Evolutionary conservation across 2,329 filamentous ascomycete species (phyloP).

Genomic region (Colletotrichum shisoi): DNA sequence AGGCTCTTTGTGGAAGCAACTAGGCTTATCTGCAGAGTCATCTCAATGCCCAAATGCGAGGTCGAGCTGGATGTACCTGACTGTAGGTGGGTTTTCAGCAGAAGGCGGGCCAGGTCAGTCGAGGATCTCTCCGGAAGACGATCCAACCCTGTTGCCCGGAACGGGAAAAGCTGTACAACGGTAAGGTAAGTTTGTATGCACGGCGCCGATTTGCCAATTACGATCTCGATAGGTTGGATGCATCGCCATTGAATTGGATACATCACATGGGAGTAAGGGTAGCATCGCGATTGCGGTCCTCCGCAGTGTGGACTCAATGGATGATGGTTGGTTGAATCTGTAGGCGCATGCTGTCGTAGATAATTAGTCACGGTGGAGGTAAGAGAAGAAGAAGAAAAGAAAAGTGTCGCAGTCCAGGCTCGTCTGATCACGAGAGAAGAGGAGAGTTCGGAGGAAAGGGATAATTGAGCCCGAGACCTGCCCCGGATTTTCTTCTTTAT

Average conservation of each 20-base stretch:
- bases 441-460: conserved; percentile 16
- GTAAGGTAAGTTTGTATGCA: not conserved
- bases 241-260: not conserved
- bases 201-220: not conserved
- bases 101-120: not conserved
- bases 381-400: too few species aligned
- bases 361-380: not conserved
- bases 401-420: not conserved
- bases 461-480: conserved; percentile 26
- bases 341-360: not conserved
- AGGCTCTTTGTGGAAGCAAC: too few species aligned
- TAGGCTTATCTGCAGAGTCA: too few species aligned
- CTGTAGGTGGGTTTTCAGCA: too few species aligned
- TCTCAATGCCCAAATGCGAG: too few species aligned
- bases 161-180: conserved; percentile 1
- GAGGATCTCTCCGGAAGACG: not conserved
- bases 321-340: not conserved
- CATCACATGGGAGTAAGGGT: not conserved
- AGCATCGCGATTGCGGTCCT: not conserved
- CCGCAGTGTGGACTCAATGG: not conserved
- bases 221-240: not conserved
- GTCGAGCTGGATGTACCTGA: too few species aligned
- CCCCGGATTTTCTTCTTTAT: not conserved
- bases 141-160: conserved; percentile 8
- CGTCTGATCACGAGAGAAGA: not conserved